Evolutionary conservation across 1,284 basidiomycete species (phyloP), one percentile per base, ranked within the genome.

Genomic region (Ustilago tritici): DNA sequence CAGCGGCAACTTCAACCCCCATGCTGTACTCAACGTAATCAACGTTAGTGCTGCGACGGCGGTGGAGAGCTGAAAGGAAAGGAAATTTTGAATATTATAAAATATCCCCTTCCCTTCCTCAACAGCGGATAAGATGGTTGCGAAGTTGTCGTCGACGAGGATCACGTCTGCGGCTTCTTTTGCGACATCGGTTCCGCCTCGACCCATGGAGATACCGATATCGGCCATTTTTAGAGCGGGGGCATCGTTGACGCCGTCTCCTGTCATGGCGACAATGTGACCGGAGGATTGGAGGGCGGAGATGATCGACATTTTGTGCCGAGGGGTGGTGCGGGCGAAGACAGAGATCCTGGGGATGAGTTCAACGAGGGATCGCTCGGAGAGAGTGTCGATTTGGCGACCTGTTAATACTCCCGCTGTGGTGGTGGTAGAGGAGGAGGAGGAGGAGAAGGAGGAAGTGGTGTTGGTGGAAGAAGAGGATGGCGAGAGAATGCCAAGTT

Each of bases 141-240:
- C 92, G 86, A 98, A 98, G 87, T 98, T 96, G 87, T 99, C 96
- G 85, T 98, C 95, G 43, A 98, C 95, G 17, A 99, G 90, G 79
- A 99, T 98, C 76, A 97, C 92, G 87, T 98, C 95, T 4, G 95
- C 95, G 2, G 96, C 95, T 88, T 98, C 95, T 87, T 98, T 98
- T 32, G 96, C 95, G 8, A 99, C 96, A 84, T 99, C 96, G 4
- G 96, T 98, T 4, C 95, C 96, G 68, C 92, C 93, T 87, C 93
- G 93, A 65, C 96, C 96, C 95, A 99, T 98, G 46, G 93, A 93
- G 57, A 99, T 92, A 28, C 96, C 96, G 79, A 99, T 98, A 84
- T 98, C 95, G 4, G 96, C 95, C 93, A 95, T 95, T 87, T 96
- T 97, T 73, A 98, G 88, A 19, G 95, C 95, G 6, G 95, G 95